Percentiles rank a stretch among this genome's conserved stretches.
These are phyloP conservation scores for Pyricularia pennisetigena DNA, from an alignment of 2,329 filamentous ascomycete species.

Conservation along the genomic window DNA sequence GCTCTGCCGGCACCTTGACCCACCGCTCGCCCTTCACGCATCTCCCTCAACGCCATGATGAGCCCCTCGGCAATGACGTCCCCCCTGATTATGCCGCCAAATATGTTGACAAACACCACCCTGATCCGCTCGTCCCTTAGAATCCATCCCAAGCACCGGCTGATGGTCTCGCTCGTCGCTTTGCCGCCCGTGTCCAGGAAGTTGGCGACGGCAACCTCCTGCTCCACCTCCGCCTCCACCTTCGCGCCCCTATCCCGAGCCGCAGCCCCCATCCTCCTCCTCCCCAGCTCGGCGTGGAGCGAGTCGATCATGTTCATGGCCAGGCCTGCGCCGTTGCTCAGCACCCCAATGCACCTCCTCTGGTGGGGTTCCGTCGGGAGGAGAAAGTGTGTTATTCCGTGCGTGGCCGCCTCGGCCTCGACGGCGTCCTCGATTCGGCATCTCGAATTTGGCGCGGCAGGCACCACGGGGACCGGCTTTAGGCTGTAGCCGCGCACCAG, in stretches of 20 bases:
- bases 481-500: neutral
- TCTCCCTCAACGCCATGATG: constrained; percentile 60
- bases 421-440: constrained; percentile 21
- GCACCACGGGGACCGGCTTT: neutral
- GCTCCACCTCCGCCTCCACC: too few relatives aligned
- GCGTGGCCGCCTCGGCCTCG: constrained; percentile 31
- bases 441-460: neutral
- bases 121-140: constrained; percentile 61
- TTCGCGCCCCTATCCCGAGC: neutral
- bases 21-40: constrained; percentile 21
- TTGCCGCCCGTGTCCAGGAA: constrained; percentile 89
- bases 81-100: constrained; percentile 52
- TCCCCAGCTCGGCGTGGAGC: constrained; percentile 56
- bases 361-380: constrained; percentile 24
- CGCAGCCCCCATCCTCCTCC: constrained; percentile 32
- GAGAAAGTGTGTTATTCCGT: constrained; percentile 73
- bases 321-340: constrained; percentile 82
- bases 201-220: constrained; percentile 48
- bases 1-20: constrained; percentile 32
- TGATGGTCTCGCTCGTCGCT: constrained; percentile 73
- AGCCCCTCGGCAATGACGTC: constrained; percentile 77
- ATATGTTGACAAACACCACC: constrained; percentile 53
- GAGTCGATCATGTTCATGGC: constrained; percentile 89
- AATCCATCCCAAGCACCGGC: constrained; percentile 65
- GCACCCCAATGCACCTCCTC: constrained; percentile 62